phyloP scores from a whole-genome alignment of 192 early-diverging fungal species.

The Backusella psychrophila region DNA sequence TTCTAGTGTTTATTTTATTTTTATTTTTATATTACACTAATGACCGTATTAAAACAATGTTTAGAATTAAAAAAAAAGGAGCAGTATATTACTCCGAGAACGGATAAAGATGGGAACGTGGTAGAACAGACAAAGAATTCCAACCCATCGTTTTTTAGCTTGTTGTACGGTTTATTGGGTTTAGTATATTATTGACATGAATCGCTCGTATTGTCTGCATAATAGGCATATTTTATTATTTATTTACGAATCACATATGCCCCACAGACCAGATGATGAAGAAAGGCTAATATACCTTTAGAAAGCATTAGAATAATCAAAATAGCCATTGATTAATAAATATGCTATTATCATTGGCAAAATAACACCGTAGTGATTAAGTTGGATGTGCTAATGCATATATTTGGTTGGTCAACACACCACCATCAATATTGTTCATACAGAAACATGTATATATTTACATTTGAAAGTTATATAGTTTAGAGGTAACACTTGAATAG shows the following conservation, averaged over 20 bases:
- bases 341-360: background rate
- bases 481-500: background rate
- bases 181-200: background rate
- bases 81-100: background rate
- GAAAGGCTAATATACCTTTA: background rate
- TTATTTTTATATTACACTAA: slow-evolving; percentile 1
- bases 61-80: slow-evolving; percentile 2
- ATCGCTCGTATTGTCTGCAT: background rate
- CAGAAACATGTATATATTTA: no score
- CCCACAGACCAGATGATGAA: background rate
- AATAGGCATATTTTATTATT: background rate
- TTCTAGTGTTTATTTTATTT: background rate
- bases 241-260: background rate
- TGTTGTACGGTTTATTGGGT: background rate
- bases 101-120: background rate
- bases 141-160: background rate
- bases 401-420: background rate
- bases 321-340: background rate
- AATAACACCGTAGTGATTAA: background rate
- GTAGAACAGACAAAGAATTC: background rate
- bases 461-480: no score
- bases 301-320: background rate
- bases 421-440: background rate
- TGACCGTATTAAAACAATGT: background rate
- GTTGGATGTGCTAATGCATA: background rate